Evolutionary conservation across 176 grass and related monocot species (phyloP).

Genomic region (Phyllostachys edulis): DNA sequence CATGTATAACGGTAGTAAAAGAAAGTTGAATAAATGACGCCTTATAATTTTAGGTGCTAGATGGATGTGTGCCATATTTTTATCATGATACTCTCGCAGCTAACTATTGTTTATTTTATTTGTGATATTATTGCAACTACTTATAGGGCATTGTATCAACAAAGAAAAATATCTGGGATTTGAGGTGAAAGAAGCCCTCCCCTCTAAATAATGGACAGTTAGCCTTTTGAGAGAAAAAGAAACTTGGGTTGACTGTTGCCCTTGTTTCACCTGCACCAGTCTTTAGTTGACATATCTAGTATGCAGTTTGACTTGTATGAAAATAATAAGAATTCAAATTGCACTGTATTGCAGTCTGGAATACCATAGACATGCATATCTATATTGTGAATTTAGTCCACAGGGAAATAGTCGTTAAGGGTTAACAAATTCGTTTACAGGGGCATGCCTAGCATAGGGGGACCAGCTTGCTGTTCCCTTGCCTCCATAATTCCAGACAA

Average conservation of each 20-base stretch:
- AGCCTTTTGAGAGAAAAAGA: neutral
- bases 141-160: neutral
- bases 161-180: neutral
- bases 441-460: neutral
- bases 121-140: neutral
- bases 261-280: neutral
- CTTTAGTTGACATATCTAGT: neutral
- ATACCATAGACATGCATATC: neutral
- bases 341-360: neutral
- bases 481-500: constrained; percentile 8
- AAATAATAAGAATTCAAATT: constrained; percentile 9
- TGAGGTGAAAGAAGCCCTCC: neutral
- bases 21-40: neutral
- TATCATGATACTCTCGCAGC: neutral
- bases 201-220: neutral
- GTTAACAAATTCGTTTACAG: neutral
- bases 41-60: neutral
- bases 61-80: neutral
- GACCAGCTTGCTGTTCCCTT: neutral
- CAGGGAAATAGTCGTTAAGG: neutral
- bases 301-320: neutral
- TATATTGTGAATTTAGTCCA: neutral
- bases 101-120: neutral
- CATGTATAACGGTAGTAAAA: neutral
- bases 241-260: neutral